phyloP scores from a whole-genome alignment of 2,329 filamentous ascomycete genomes.

The Sarocladiaceae sp. region DNA sequence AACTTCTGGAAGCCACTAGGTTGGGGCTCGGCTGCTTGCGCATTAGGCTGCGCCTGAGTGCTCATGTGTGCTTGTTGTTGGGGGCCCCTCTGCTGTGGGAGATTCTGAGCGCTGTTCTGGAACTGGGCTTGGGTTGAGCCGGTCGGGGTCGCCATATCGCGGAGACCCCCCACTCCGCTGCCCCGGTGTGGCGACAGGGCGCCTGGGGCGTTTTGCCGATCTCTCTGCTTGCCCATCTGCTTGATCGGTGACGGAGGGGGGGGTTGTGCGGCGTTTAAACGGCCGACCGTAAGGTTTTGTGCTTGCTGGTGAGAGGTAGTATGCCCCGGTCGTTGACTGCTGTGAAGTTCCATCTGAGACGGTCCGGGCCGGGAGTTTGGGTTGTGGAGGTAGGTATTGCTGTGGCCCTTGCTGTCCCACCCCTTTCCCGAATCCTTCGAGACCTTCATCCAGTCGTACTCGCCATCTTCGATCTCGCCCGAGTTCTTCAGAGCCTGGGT shows the following conservation, averaged over 20 bases:
- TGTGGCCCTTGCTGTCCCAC: conserved; percentile 74
- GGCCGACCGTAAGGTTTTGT: conserved; percentile 66
- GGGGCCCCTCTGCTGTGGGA: conserved; percentile 60
- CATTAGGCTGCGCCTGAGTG: conserved; percentile 44
- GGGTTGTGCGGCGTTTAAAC: conserved; percentile 92
- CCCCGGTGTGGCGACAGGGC: conserved; percentile 68
- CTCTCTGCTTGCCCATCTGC: conserved; percentile 67
- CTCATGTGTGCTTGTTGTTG: conserved; percentile 52
- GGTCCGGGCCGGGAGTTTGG: conserved; percentile 72
- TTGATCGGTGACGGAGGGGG: conserved; percentile 81
- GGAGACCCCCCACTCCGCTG: conserved; percentile 65
- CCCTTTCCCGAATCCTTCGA: conserved; percentile 78
- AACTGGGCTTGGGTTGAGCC: conserved; percentile 94
- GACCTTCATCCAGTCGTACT: conserved; percentile 99
- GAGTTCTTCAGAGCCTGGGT: conserved; percentile 92
- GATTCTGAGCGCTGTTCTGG: conserved; percentile 88
- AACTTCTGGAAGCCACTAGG: conserved; percentile 84
- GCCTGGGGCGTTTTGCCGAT: conserved; percentile 72
- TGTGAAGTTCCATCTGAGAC: conserved; percentile 79
- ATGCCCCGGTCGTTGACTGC: conserved; percentile 61
- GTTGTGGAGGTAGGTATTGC: conserved; percentile 58
- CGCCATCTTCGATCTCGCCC: conserved; percentile 91
- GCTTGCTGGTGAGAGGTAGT: conserved; percentile 56
- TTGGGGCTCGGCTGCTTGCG: conserved; percentile 60
- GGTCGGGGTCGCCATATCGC: conserved; percentile 76